Evolutionary conservation across 2,329 filamentous ascomycete genomes (phyloP).

Genomic region (Colletotrichum falcatum): DNA sequence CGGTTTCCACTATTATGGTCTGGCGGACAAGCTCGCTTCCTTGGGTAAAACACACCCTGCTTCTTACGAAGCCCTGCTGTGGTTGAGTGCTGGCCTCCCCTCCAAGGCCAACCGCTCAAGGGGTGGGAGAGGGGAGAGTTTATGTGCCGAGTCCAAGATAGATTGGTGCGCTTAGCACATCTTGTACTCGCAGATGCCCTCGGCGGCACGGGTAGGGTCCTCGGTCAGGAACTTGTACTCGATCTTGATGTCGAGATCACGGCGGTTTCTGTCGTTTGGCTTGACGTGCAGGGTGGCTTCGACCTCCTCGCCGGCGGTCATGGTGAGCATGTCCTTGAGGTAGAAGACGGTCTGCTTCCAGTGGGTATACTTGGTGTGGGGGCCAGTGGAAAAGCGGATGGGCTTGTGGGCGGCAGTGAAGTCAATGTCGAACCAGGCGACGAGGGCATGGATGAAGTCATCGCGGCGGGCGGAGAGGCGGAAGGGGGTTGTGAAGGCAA

Average conservation of each 20-base stretch:
- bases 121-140: neutral
- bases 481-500: slow-evolving; percentile 86
- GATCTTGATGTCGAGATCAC: slow-evolving; percentile 93
- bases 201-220: slow-evolving; percentile 75
- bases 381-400: slow-evolving; percentile 95
- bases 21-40: neutral
- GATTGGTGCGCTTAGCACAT: slow-evolving; percentile 66
- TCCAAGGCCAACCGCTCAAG: neutral
- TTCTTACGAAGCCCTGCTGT: slow-evolving; percentile 16
- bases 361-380: slow-evolving; percentile 99
- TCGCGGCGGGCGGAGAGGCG: slow-evolving; percentile 81
- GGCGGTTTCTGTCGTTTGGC: slow-evolving; percentile 93
- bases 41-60: slow-evolving; percentile 2
- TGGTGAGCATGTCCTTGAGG: slow-evolving; percentile 90
- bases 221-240: slow-evolving; percentile 83
- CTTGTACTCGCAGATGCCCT: slow-evolving; percentile 84
- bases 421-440: slow-evolving; percentile 99
- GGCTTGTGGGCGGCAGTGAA: slow-evolving; percentile 99
- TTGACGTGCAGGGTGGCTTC: slow-evolving; percentile 80
- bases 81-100: neutral
- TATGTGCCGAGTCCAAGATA: neutral
- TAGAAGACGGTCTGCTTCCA: slow-evolving; percentile 99
- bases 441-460: slow-evolving; percentile 96
- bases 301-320: slow-evolving; percentile 87
- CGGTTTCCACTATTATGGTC: neutral